Evolutionary conservation across 352 stramenopile genomes (phyloP).

Genomic region (Blastocystis sp.): DNA sequence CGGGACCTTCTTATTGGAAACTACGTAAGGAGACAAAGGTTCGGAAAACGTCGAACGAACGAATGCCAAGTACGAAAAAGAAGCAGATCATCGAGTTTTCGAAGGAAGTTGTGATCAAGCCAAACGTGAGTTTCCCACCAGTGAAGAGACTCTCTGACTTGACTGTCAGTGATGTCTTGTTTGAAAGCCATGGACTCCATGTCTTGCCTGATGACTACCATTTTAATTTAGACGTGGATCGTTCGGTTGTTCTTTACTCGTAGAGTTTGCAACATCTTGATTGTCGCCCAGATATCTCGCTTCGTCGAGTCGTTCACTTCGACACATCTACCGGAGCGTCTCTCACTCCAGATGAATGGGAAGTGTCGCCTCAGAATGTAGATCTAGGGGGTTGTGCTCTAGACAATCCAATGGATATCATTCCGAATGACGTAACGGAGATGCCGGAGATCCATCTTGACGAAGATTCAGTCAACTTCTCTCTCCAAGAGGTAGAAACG

Average conservation of each 20-base stretch:
- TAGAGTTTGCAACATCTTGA: neutral
- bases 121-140: neutral
- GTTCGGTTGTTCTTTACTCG: neutral
- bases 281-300: neutral
- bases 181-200: neutral
- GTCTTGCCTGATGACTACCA: constrained; percentile 27
- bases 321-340: neutral
- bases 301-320: neutral
- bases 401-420: constrained; percentile 12
- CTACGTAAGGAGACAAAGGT: neutral
- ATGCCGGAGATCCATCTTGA: neutral
- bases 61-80: neutral
- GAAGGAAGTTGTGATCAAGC: neutral
- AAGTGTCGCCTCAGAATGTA: neutral
- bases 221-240: neutral
- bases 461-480: neutral
- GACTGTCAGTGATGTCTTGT: neutral
- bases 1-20: constrained; percentile 25
- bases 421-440: neutral
- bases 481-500: neutral
- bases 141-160: neutral
- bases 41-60: neutral
- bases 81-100: neutral
- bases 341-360: neutral
- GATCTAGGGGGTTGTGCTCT: neutral